Evolutionary conservation across 2,329 filamentous ascomycete genomes (phyloP), one percentile per base, ranked within the genome.

Genomic region (Botryosphaeria dothidea): DNA sequence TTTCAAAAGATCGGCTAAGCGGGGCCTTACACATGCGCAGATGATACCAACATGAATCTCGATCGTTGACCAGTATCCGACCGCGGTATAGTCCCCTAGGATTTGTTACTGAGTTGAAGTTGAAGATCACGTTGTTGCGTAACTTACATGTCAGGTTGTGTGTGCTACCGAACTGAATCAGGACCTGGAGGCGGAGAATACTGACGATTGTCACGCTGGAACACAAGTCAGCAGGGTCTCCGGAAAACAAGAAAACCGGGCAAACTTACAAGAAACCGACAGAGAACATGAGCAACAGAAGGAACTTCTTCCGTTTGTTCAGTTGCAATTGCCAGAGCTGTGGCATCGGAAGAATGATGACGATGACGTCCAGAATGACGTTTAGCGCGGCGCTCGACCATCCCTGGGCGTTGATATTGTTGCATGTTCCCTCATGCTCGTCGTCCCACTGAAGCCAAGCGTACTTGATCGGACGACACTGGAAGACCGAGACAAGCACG

Each of bases 111-210:
- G n/a, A n/a, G n/a, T n/a, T n/a, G n/a, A n/a, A n/a, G n/a, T n/a
- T 21, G 41, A 5, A n/a, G 45, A 21, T 15, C 1, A 15, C 4
- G n/a, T n/a, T n/a, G 3, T 7, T 27, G 11, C 6, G 8, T 4
- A 48, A 25, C 60, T 62, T 43, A 62, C 76, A 79, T 36, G 73
- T 76, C 25, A 79, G 68, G 67, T 83, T 82, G 0, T 67, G 56
- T 2, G 80, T 80, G 38, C 70, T 73, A 8, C 76, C 78, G 65
- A 83, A 82, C 36, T 71, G 66, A 54, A 82, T 76, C n/a, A 83
- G 73, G 7, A 77, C 78, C 9, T 75, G 73, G 2, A 83, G 72
- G 17, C 81, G 79, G 27, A 83, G 69, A 49, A 80, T 75, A 62
- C 77, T 79, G 52, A 79, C 71, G 13, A 80, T 66, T 2, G 77